Base-by-base conservation (phyloP, 2,329 filamentous ascomycete species). In the Claviceps africana region DNA sequence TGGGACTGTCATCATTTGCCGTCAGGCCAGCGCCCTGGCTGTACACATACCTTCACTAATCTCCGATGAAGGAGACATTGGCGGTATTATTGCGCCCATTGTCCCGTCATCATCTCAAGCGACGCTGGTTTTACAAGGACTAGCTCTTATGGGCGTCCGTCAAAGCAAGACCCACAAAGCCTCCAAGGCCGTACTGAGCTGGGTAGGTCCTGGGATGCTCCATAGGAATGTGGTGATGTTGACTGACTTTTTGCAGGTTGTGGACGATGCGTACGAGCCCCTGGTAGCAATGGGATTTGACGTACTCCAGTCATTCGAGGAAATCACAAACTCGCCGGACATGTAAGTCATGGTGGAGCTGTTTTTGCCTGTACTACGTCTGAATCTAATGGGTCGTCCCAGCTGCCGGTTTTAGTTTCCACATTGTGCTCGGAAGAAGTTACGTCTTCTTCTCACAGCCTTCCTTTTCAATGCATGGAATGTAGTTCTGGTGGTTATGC, bases 101-200 rank as follows among this genome's bases (percentile, higher is more conserved):
- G 85, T 93, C 46, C 82, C 83, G 1, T 75, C 84, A 0, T 77
- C 78, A 1, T 76, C 81, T 1, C 85, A 87, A 61, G 80, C 83
- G 30, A 82, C 77, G 0, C 67, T 93, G 31, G 75, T 91, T 54
- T 61, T 81, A 15, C 88, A 94, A 67, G 88, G 88, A 0, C 68
- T 95, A 56, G 85, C 88, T 15, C 68, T 94, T 55, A 80, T 95
- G 70, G 87, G 86, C 0, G 81, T 93, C 60, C 79, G 86, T 53
- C 88, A 93, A 68, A 86, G 88, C 65, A 91, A 90, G 66, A 79
- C 79, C 59, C 80, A 90, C 63, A 86, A 85, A 55, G 82, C 85
- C 50, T 77, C 78, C 57, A 82, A 82, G 54, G 86, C 84, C 50
- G 72, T 94, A 47, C 67, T 95, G 53, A 88, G 88, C 65, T 90